Conservation (phyloP, 1,139 yeast genomes). For the Geotrichum siamense region DNA sequence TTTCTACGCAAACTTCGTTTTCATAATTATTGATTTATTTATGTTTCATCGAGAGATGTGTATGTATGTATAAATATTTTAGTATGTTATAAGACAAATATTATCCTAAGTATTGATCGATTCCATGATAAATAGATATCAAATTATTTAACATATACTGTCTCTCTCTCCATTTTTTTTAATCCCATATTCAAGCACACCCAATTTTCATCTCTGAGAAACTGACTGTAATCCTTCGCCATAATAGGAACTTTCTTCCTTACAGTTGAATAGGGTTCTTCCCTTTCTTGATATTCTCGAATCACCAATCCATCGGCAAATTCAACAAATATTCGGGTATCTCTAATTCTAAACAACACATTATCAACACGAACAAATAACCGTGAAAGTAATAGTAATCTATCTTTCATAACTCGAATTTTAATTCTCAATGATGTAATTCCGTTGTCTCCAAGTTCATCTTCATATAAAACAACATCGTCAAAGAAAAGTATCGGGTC, state of each 20-base stretch:
- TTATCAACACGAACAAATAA: slow-evolving; percentile 84
- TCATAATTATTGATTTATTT: background rate
- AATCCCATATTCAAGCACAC: slow-evolving; percentile 33
- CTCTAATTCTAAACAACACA: slow-evolving; percentile 75
- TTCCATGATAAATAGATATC: background rate
- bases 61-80: too few species aligned
- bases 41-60: too few species aligned
- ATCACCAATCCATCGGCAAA: slow-evolving; percentile 57
- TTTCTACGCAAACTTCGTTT: background rate
- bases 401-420: slow-evolving; percentile 81
- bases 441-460: slow-evolving; percentile 95
- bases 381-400: slow-evolving; percentile 65
- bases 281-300: slow-evolving; percentile 73
- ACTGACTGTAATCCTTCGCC: slow-evolving; percentile 63
- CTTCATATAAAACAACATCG: slow-evolving; percentile 83
- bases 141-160: background rate
- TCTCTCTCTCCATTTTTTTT: background rate
- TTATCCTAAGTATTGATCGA: background rate
- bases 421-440: slow-evolving; percentile 69
- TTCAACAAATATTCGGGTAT: slow-evolving; percentile 77
- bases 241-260: slow-evolving; percentile 40
- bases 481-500: slow-evolving; percentile 88
- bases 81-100: background rate
- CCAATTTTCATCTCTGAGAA: slow-evolving; percentile 78
- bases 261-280: slow-evolving; percentile 57